Conservation (phyloP, 2,329 filamentous ascomycete genomes). For the Calonectria montana region DNA sequence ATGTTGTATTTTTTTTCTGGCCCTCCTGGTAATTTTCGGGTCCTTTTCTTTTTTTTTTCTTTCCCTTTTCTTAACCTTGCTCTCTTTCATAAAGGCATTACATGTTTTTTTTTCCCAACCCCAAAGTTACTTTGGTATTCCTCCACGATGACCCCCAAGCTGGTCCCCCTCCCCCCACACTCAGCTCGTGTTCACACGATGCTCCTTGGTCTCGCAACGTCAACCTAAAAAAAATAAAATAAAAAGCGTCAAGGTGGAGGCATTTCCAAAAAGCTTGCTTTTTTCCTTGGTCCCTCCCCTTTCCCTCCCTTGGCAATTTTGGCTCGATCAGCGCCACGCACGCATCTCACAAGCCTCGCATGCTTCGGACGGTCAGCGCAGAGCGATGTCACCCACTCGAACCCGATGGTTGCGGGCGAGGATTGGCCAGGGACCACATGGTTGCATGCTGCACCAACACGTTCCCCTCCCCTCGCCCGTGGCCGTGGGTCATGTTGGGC, state of each 20-base stretch:
- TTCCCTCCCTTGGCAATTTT: background rate
- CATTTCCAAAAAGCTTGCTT: background rate
- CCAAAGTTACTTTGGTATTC: background rate
- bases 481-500: background rate
- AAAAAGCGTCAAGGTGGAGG: too few relatives aligned
- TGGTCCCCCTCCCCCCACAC: too few relatives aligned
- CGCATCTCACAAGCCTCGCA: constrained; percentile 6
- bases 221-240: too few relatives aligned
- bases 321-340: constrained; percentile 3
- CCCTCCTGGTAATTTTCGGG: background rate
- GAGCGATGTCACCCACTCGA: constrained; percentile 1
- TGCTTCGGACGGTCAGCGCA: background rate
- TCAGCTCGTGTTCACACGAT: too few relatives aligned
- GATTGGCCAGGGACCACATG: constrained; percentile 7
- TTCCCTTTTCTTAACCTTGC: background rate
- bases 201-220: too few relatives aligned
- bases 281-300: background rate
- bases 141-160: background rate
- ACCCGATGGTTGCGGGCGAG: background rate
- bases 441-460: constrained; percentile 5
- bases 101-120: background rate
- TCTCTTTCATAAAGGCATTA: background rate
- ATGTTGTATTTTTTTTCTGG: background rate
- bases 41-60: background rate
- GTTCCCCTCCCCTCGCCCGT: background rate